These are phyloP conservation scores for Hypoxylon sp. DNA, from an alignment of 2,329 filamentous ascomycete genomes.

Conservation along the genomic window DNA sequence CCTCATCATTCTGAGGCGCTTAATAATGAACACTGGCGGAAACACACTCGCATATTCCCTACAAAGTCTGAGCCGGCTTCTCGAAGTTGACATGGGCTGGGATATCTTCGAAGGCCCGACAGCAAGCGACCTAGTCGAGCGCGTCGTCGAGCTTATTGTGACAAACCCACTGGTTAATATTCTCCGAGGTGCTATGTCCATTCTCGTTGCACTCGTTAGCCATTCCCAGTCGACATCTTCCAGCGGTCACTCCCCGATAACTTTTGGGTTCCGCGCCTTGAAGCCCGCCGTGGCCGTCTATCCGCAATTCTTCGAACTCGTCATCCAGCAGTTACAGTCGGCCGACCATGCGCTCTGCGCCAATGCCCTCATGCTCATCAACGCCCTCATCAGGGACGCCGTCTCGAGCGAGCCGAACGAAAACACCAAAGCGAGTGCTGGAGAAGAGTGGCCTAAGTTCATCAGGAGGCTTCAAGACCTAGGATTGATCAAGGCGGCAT, in stretches of 20 bases:
- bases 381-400: conserved; percentile 91
- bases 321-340: conserved; percentile 89
- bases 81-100: conserved; percentile 99
- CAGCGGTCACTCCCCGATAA: conserved; percentile 57
- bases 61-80: conserved; percentile 82
- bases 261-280: conserved; percentile 87
- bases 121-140: conserved; percentile 72
- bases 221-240: conserved; percentile 71
- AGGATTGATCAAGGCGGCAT: conserved; percentile 91
- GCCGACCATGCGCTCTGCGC: conserved; percentile 96
- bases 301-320: conserved; percentile 92
- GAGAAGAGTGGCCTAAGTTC: conserved; percentile 91
- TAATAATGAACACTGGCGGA: conserved; percentile 85
- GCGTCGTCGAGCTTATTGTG: conserved; percentile 90
- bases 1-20: conserved; percentile 77
- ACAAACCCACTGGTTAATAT: conserved; percentile 97
- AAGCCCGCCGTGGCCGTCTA: conserved; percentile 91
- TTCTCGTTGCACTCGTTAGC: conserved; percentile 90
- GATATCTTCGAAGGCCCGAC: conserved; percentile 76
- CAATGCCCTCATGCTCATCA: conserved; percentile 94
- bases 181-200: conserved; percentile 93
- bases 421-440: conserved; percentile 47
- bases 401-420: conserved; percentile 71
- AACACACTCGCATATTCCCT: conserved; percentile 97
- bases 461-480: conserved; percentile 93